Conservation (phyloP, 768 basidiomycete species). For the Steccherinum ochraceum region DNA sequence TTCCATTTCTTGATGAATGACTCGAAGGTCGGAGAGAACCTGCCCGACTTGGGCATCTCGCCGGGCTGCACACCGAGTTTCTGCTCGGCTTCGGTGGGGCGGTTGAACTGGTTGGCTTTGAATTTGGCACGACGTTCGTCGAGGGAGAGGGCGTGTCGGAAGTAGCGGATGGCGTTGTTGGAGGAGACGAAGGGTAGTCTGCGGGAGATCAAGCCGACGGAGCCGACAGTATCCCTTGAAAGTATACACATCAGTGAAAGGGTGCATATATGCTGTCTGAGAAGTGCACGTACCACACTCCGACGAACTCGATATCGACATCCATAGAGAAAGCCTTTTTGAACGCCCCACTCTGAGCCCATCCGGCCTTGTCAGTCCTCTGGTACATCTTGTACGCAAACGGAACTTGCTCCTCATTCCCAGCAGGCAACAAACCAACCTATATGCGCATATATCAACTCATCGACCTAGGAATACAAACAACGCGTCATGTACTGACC, state of each 20-base stretch:
- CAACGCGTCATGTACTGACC: slow-evolving; percentile 19
- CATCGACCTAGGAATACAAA: not conserved
- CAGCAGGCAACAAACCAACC: slow-evolving; percentile 19
- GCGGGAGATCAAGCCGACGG: slow-evolving; percentile 62
- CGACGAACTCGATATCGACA: slow-evolving; percentile 66
- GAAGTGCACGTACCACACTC: slow-evolving; percentile 50
- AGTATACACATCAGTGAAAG: slow-evolving; percentile 8
- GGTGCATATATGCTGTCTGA: not conserved
- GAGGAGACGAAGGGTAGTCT: slow-evolving; percentile 60
- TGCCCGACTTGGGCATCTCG: slow-evolving; percentile 35
- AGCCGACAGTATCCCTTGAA: slow-evolving; percentile 62
- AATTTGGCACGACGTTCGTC: slow-evolving; percentile 65
- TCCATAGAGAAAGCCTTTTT: slow-evolving; percentile 72
- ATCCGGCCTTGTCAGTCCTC: slow-evolving; percentile 31
- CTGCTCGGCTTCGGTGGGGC: slow-evolving; percentile 27
- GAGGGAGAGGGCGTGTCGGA: slow-evolving; percentile 66
- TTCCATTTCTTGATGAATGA: not conserved
- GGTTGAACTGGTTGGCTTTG: slow-evolving; percentile 24
- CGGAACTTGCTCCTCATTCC: slow-evolving; percentile 40
- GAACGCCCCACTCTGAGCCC: slow-evolving; percentile 44
- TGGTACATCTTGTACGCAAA: slow-evolving; percentile 57
- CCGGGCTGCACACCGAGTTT: slow-evolving; percentile 42
- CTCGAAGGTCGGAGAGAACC: slow-evolving; percentile 5
- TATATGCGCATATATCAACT: not conserved
- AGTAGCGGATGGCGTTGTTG: slow-evolving; percentile 53